Conservation (phyloP, 2,329 filamentous ascomycete species). For the Colletotrichum tanaceti region DNA sequence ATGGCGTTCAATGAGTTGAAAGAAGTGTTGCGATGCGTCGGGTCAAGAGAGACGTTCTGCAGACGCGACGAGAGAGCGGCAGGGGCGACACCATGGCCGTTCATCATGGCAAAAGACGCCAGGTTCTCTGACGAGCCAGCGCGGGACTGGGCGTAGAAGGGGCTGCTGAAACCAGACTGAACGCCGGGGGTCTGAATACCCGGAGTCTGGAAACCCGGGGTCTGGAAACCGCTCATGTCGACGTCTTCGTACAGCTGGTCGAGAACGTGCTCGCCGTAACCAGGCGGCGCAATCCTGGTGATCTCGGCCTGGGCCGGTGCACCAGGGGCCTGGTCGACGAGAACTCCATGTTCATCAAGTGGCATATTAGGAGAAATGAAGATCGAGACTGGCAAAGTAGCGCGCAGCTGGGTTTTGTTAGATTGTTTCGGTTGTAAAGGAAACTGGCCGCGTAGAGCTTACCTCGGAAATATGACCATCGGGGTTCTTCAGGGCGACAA, state of each 20-base stretch:
- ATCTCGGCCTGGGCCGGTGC: constrained; percentile 64
- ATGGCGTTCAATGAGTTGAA: constrained; percentile 58
- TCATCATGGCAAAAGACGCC: constrained; percentile 60
- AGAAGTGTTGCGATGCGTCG: constrained; percentile 58
- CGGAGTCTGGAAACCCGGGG: constrained; percentile 64
- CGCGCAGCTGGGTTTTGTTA: constrained; percentile 71
- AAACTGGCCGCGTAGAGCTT: constrained; percentile 45
- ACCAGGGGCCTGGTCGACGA: constrained; percentile 71
- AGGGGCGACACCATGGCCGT: constrained; percentile 57
- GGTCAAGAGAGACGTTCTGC: constrained; percentile 73
- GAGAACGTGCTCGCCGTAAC: constrained; percentile 89
- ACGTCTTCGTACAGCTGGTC: constrained; percentile 92
- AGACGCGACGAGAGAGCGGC: constrained; percentile 72
- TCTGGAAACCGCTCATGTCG: constrained; percentile 83
- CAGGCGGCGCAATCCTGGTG: constrained; percentile 82
- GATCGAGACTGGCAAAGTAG: constrained; percentile 88
- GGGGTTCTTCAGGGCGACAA: constrained; percentile 91
- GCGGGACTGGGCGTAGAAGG: constrained; percentile 77
- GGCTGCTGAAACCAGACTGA: constrained; percentile 82
- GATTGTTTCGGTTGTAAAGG: neutral
- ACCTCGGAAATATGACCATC: constrained; percentile 95
- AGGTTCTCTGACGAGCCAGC: constrained; percentile 86
- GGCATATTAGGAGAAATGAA: constrained; percentile 96
- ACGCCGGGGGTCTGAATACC: constrained; percentile 82
- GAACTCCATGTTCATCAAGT: constrained; percentile 86